phyloP scores from a whole-genome alignment of 2,329 filamentous ascomycete species.

The Trichoderma citrinoviride region DNA sequence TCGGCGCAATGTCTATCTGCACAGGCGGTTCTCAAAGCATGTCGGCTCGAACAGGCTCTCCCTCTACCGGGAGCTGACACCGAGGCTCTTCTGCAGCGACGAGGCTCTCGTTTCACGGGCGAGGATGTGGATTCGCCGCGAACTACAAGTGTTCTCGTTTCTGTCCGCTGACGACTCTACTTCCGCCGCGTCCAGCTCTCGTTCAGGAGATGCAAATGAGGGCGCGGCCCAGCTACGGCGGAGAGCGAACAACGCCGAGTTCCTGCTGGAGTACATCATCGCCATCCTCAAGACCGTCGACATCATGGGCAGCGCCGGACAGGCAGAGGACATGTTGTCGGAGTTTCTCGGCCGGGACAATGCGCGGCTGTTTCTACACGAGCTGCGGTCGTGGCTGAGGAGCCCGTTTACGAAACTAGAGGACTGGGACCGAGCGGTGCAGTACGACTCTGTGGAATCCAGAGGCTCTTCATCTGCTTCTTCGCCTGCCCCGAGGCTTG shows the following conservation, averaged over 20 bases:
- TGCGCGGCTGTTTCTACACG: constrained; percentile 76
- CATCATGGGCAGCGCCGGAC: constrained; percentile 72
- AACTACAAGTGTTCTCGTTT: constrained; percentile 80
- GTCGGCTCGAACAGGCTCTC: constrained; percentile 80
- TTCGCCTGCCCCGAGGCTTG: background rate
- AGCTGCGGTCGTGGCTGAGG: constrained; percentile 76
- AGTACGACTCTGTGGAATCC: constrained; percentile 51
- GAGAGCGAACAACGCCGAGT: constrained; percentile 70
- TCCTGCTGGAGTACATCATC: constrained; percentile 80
- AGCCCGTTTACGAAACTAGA: constrained; percentile 71
- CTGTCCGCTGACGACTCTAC: constrained; percentile 44
- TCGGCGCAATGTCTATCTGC: constrained; percentile 70
- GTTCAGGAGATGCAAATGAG: background rate
- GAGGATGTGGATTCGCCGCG: constrained; percentile 76
- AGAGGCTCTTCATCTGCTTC: background rate
- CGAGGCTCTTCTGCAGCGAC: constrained; percentile 61
- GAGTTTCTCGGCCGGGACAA: constrained; percentile 76
- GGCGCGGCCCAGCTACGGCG: constrained; percentile 27
- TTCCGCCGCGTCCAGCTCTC: constrained; percentile 8
- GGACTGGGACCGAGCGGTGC: constrained; percentile 78
- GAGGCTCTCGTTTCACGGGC: constrained; percentile 71
- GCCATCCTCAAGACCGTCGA: constrained; percentile 81
- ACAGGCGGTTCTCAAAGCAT: constrained; percentile 72
- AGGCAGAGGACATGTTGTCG: constrained; percentile 73
- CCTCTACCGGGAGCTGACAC: constrained; percentile 70